Base-by-base conservation (phyloP, 1,139 yeast genomes). In the Suhomyces coccinellae region DNA sequence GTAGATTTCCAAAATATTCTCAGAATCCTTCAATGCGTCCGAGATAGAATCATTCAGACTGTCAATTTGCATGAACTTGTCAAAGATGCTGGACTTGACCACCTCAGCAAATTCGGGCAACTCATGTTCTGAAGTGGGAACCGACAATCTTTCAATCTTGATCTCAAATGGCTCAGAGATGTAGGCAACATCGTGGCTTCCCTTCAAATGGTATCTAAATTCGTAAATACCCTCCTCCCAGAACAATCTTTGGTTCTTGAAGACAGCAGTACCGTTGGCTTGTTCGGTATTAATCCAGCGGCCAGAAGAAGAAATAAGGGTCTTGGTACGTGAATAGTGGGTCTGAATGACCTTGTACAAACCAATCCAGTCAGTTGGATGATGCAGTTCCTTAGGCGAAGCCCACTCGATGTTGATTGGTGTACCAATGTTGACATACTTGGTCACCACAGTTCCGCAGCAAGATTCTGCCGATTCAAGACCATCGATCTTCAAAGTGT, bases 191-290 rank as follows among this genome's bases (percentile, higher is more conserved):
- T 82, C 85, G 61, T 88, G 96, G 49, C 83, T 79, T 24, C 82
- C 83, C 43, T 77, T 79, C 43, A 79, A 72, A 59, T 88, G 95
- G 57, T 85, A 86, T 62, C 96, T 75, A 56, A 87, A 77, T 63
- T 87, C 95, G 63, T 82, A 87, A 34, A 81, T 72, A 0, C 96
- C 96, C 44, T 77, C 80, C 54, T 83, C 85, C 82, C 87, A 85
- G 55, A 76, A 76, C 38, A 85, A 65, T 40, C 75, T 66, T 9
- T 75, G 73, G 9, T 75, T 74, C 10, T 69, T 64, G 56, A 87
- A 87, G 7, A 57, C 66, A 11, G 80, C 72, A n/a, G 63, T 53
- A 0, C 95, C 95, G 4, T 62, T 54, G 5, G 65, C 62, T n/a
- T 55, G 61, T 2, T 66, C 59, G 37, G 76, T 63, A 50, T 82